A percentile compares a stretch with the other conserved stretches of the same genome.
These are phyloP conservation scores for Endogone sp. DNA, from an alignment of 192 early-diverging fungal genomes.

Conservation along the genomic window DNA sequence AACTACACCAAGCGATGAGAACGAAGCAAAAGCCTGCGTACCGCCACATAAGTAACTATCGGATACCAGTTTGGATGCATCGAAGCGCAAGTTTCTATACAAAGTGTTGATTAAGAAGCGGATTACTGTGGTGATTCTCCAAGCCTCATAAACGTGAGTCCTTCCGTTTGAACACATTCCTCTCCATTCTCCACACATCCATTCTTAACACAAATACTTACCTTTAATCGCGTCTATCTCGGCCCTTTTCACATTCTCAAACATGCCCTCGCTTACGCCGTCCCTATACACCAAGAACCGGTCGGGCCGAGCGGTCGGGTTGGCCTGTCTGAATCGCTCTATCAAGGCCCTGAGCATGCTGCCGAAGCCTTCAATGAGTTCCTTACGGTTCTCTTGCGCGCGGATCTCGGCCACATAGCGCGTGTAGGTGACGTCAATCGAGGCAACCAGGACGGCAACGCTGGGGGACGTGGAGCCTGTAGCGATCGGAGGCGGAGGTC, in stretches of 20 bases:
- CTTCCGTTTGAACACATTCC: too few species aligned
- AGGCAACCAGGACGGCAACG: constrained; percentile 15
- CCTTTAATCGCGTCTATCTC: constrained; percentile 69
- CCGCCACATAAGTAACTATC: not conserved
- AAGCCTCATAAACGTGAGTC: too few species aligned
- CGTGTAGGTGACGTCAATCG: constrained; percentile 11
- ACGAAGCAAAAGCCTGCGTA: constrained; percentile 49
- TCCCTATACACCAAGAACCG: constrained; percentile 81
- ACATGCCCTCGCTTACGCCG: constrained; percentile 81
- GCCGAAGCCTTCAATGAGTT: constrained; percentile 49
- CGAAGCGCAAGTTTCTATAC: not conserved
- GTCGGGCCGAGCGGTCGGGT: constrained; percentile 61
- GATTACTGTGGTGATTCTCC: too few species aligned
- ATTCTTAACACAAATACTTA: constrained; percentile 2
- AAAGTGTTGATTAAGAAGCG: too few species aligned
- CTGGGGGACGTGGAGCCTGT: constrained; percentile 6
- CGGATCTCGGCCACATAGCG: constrained; percentile 42
- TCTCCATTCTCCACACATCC: not conserved
- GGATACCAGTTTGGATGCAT: not conserved
- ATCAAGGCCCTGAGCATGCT: constrained; percentile 44
- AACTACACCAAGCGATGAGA: too few species aligned
- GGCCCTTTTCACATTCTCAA: constrained; percentile 50
- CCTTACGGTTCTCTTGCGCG: constrained; percentile 44
- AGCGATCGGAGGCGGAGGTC: not conserved
- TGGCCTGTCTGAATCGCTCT: constrained; percentile 34